These are phyloP conservation scores for Sarcocystis neurona DNA, from an alignment of 169 alveolate species.

Conservation along the genomic window DNA sequence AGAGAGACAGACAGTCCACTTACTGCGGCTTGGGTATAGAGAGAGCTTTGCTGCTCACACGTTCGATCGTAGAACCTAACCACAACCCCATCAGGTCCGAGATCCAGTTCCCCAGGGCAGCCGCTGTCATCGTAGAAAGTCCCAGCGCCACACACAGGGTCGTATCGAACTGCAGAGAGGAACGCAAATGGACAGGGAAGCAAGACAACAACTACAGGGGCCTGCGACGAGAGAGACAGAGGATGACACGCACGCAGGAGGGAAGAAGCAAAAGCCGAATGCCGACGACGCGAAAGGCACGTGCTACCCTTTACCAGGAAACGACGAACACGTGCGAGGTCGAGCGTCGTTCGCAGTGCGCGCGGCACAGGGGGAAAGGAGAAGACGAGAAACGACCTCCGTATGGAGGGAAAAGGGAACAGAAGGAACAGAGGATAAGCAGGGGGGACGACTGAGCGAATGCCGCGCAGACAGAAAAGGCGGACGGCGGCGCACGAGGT, in stretches of 20 bases:
- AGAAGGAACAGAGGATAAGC: background rate
- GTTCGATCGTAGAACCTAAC: conserved; percentile 30
- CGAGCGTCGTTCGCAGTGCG: background rate
- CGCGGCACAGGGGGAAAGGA: background rate
- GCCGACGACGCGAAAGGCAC: background rate
- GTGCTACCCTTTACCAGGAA: too few relatives aligned
- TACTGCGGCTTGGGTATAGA: conserved; percentile 7
- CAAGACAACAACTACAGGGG: background rate
- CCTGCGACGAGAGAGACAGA: background rate
- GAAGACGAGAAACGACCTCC: background rate
- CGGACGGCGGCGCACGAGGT: too few relatives aligned
- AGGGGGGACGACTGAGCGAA: background rate
- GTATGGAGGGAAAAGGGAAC: background rate
- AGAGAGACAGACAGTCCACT: background rate
- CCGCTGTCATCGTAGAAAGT: conserved; percentile 76
- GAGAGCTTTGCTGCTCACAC: background rate
- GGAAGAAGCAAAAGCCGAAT: background rate
- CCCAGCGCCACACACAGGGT: conserved; percentile 71
- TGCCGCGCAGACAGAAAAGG: too few relatives aligned
- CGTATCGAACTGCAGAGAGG: conserved; percentile 65
- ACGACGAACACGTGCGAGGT: background rate
- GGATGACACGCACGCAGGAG: background rate
- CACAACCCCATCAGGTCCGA: conserved; percentile 29
- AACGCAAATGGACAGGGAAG: background rate
- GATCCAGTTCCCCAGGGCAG: conserved; percentile 70